Conservation (phyloP, 2,329 filamentous ascomycete genomes). For the Parastagonospora nodorum region DNA sequence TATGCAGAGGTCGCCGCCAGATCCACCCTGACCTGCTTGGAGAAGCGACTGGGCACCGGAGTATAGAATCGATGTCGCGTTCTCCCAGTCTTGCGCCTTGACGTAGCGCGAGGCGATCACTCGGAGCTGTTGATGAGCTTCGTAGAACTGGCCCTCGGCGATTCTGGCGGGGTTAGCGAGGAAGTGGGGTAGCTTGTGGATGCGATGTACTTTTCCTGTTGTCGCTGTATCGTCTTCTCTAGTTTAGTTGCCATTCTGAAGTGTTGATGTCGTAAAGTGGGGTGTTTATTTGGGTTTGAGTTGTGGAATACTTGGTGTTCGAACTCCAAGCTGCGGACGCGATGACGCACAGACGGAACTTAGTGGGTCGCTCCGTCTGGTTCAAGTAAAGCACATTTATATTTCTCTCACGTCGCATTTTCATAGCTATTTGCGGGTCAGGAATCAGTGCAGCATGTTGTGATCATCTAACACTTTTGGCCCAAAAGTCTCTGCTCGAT, state of each 20-base stretch:
- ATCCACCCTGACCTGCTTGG: slow-evolving; percentile 90
- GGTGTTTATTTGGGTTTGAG: neutral
- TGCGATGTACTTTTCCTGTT: slow-evolving; percentile 71
- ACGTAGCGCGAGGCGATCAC: slow-evolving; percentile 93
- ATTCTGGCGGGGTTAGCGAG: slow-evolving; percentile 63
- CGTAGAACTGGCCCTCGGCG: slow-evolving; percentile 90
- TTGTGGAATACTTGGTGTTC: neutral
- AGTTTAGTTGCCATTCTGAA: slow-evolving; percentile 57
- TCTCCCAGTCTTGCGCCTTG: slow-evolving; percentile 81
- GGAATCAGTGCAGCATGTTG: neutral
- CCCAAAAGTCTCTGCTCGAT: too few species aligned
- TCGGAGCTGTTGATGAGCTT: slow-evolving; percentile 97
- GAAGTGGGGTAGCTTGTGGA: neutral
- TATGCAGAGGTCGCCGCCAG: slow-evolving; percentile 86
- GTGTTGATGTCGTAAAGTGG: neutral
- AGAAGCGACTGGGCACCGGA: slow-evolving; percentile 84
- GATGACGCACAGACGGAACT: slow-evolving; percentile 25
- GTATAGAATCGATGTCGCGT: slow-evolving; percentile 85
- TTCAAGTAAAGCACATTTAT: neutral
- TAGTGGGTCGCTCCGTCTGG: neutral
- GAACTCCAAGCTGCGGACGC: neutral
- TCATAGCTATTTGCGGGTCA: neutral
- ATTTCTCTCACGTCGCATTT: neutral
- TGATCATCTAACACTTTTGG: too few species aligned
- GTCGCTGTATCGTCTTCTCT: slow-evolving; percentile 72